A percentile compares a stretch with the other conserved stretches of the same genome.
These are phyloP conservation scores for Tulasnella sp. DNA, from an alignment of 768 basidiomycete genomes.

Conservation along the genomic window DNA sequence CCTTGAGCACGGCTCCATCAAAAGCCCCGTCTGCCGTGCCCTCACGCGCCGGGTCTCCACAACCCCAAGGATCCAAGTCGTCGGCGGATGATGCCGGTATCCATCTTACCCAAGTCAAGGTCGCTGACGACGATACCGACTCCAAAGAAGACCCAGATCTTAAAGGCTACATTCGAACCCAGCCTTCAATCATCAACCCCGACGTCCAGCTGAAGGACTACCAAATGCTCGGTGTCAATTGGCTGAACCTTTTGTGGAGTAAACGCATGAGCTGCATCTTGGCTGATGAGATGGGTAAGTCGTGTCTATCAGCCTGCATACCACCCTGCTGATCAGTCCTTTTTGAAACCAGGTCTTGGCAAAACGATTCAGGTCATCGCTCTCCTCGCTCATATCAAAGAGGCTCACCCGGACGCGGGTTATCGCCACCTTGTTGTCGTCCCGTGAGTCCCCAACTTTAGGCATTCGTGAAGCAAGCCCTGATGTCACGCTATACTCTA, in stretches of 20 bases:
- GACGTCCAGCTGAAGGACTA: conserved; percentile 88
- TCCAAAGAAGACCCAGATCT: conserved; percentile 33
- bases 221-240: conserved; percentile 95
- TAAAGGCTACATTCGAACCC: conserved; percentile 60
- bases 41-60: not conserved
- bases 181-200: conserved; percentile 64
- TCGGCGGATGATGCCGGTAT: conserved; percentile 24
- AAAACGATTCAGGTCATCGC: conserved; percentile 99
- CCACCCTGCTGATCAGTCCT: not conserved
- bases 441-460: conserved; percentile 58
- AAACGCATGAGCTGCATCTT: conserved; percentile 86
- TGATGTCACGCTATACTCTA: conserved; percentile 34
- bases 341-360: conserved; percentile 65
- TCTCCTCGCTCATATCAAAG: conserved; percentile 86
- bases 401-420: conserved; percentile 73
- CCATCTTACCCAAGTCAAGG: conserved; percentile 30
- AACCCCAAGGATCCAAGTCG: conserved; percentile 39
- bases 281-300: conserved; percentile 97
- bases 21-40: conserved; percentile 34
- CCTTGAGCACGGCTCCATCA: conserved; percentile 41
- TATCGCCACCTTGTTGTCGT: conserved; percentile 94
- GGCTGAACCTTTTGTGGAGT: conserved; percentile 83
- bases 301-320: not conserved
- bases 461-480: not conserved
- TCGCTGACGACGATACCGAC: conserved; percentile 32